A percentile compares a stretch with the other conserved stretches of the same genome.
Evolutionary conservation across 2,329 filamentous ascomycete genomes (phyloP).

Genomic region (Fusarium sp.): DNA sequence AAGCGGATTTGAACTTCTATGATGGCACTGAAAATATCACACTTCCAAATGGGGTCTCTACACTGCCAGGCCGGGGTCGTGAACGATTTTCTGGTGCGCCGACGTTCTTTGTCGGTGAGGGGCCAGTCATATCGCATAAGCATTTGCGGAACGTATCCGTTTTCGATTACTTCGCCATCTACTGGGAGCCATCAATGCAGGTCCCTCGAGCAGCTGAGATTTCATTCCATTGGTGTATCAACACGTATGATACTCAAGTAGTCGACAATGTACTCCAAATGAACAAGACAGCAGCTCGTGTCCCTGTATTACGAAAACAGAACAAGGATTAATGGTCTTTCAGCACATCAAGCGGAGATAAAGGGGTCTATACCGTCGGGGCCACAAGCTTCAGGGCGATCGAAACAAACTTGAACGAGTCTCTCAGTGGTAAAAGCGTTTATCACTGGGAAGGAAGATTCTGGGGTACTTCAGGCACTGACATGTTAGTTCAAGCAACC

Average conservation of each 20-base stretch:
- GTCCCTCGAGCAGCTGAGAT: neutral
- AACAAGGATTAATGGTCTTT: neutral
- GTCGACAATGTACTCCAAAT: neutral
- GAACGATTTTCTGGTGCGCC: constrained; percentile 1
- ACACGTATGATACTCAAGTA: neutral
- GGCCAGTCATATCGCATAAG: neutral
- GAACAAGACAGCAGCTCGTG: constrained; percentile 2
- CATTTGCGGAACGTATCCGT: neutral
- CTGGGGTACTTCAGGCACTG: neutral
- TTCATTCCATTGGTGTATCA: constrained; percentile 4
- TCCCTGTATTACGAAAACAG: too few species aligned
- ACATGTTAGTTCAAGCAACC: neutral
- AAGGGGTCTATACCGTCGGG: neutral
- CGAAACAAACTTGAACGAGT: neutral
- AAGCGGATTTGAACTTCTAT: constrained; percentile 10
- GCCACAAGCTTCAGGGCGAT: neutral
- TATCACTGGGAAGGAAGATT: neutral
- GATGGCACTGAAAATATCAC: constrained; percentile 9
- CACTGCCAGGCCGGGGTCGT: neutral
- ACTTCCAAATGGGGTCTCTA: constrained; percentile 3
- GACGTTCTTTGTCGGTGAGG: neutral
- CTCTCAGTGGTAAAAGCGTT: neutral
- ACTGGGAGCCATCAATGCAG: neutral
- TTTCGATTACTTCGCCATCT: constrained; percentile 9
- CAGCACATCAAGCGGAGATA: neutral